phyloP scores from a whole-genome alignment of 164 flowering plant genomes.

The Amborella trichopoda region DNA sequence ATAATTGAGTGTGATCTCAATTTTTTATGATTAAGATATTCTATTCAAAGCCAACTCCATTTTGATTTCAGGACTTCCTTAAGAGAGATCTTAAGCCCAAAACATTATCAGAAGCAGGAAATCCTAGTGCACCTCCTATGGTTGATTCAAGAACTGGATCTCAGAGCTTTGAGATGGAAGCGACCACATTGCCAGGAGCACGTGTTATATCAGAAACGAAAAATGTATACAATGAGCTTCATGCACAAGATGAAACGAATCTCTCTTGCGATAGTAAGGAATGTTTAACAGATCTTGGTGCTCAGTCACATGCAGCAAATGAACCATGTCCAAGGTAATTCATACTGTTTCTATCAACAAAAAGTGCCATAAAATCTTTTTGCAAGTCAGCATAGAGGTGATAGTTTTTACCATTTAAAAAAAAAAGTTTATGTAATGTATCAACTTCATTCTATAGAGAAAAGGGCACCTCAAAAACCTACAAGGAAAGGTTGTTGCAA shows the following conservation, averaged over 20 bases:
- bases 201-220: constrained; percentile 7
- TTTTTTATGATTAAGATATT: neutral
- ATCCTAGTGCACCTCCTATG: constrained; percentile 90
- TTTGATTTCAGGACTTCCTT: constrained; percentile 18
- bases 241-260: constrained; percentile 14
- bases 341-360: neutral
- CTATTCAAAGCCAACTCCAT: neutral
- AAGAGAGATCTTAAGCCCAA: constrained; percentile 5
- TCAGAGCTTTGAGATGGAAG: constrained; percentile 1
- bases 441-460: too few relatives aligned
- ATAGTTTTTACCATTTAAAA: neutral
- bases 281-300: constrained; percentile 11
- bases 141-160: constrained; percentile 28
- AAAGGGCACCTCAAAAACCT: too few relatives aligned
- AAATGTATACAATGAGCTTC: constrained; percentile 9
- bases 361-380: neutral
- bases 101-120: constrained; percentile 39
- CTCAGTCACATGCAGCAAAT: constrained; percentile 8
- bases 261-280: constrained; percentile 11
- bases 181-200: constrained; percentile 1
- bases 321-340: constrained; percentile 31
- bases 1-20: neutral
- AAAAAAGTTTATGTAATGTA: neutral
- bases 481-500: too few relatives aligned
- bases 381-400: neutral